Conservation (phyloP, 805 yeast species). For the Jamesozyma lodderae region DNA sequence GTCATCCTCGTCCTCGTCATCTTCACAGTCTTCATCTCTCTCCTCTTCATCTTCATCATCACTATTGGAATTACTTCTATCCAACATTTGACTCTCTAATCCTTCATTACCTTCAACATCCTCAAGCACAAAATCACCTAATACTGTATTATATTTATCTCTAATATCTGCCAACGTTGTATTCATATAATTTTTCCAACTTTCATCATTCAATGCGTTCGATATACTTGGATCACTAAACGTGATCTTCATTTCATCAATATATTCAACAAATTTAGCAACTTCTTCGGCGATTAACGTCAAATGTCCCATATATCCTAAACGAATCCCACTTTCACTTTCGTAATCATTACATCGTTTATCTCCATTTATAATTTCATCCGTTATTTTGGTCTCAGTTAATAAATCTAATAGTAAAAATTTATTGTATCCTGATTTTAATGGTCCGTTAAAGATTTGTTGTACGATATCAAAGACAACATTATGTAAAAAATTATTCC, state of each 20-base stretch:
- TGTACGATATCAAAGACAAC: slow-evolving; percentile 78
- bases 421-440: slow-evolving; percentile 63
- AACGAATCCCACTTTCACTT: slow-evolving; percentile 50
- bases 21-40: slow-evolving; percentile 51
- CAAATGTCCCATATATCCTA: slow-evolving; percentile 95
- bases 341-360: slow-evolving; percentile 51
- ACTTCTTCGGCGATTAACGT: slow-evolving; percentile 92
- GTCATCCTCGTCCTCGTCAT: slow-evolving; percentile 45
- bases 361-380: slow-evolving; percentile 56
- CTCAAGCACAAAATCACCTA: slow-evolving; percentile 61
- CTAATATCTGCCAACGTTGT: slow-evolving; percentile 80
- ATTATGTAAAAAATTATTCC: slow-evolving; percentile 79
- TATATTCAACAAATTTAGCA: slow-evolving; percentile 63
- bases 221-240: slow-evolving; percentile 19
- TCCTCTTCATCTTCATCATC: slow-evolving; percentile 59
- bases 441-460: slow-evolving; percentile 65
- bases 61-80: slow-evolving; percentile 11
- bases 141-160: slow-evolving; percentile 85
- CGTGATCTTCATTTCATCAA: slow-evolving; percentile 30
- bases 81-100: slow-evolving; percentile 15
- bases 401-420: slow-evolving; percentile 53
- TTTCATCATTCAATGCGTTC: slow-evolving; percentile 19
- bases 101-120: slow-evolving; percentile 15
- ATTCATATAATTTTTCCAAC: slow-evolving; percentile 77
- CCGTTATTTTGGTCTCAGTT: slow-evolving; percentile 48